Base-by-base conservation (phyloP, 768 basidiomycete species). In the Mycena rosella region DNA sequence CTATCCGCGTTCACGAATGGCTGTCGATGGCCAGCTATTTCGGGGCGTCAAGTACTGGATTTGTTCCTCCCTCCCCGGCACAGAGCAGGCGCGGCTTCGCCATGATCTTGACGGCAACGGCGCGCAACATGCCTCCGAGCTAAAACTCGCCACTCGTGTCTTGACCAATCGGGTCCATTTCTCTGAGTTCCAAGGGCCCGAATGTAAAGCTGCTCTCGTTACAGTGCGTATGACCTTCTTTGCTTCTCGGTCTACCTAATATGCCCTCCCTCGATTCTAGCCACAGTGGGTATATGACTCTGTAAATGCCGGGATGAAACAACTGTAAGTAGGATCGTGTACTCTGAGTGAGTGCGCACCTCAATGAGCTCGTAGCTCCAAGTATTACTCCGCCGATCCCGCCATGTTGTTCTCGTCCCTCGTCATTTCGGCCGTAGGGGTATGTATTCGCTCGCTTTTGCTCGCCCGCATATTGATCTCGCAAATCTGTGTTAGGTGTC, bases 341-440 rank as follows among this genome's bases (percentile, higher is more conserved):
- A 53, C 20, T 11, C 17, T 8, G 1, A 14, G 13, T 22, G 22
- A n/a, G 15, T 38, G 20, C 18, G 14, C n/a, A 36, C 17, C 26
- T 44, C 14, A 27, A 26, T 48, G 13, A 8, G 10, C 40, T 29
- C 15, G 13, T 18, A 56, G 55, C 5, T 5, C 55, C 2, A 24
- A 18, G 14, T 22, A 20, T 8, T 56, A 56, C 18, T 56, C 55
- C 1, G 55, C 40, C 10, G 40, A 56, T 26, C 40, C 40, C 24
- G 55, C 55, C 4, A 56, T 56, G 55, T 42, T 58, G n/a, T 58
- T 58, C 44, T 58, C 56, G 13, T 58, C 56, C 2, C 4, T 45
- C 8, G 42, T 58, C 1, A 4, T 58, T 13, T 58, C 56, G 13
- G 56, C 17, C 9, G 2, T 32, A 29, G 44, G 18, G 40, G 55